phyloP scores from a whole-genome alignment of 768 basidiomycete species.

The Boletus sp. region DNA sequence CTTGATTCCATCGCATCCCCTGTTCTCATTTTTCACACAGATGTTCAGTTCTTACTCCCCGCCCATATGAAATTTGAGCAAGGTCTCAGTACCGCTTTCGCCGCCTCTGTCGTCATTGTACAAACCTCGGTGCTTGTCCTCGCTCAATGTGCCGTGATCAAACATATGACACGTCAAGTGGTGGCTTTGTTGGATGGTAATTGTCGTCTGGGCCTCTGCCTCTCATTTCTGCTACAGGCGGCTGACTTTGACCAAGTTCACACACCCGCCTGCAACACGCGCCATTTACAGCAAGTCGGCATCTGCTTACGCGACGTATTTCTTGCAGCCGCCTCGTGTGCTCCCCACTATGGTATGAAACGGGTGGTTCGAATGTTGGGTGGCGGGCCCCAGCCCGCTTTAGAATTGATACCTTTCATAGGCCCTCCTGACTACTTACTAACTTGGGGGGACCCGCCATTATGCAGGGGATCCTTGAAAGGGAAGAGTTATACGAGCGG shows the following conservation, averaged over 20 bases:
- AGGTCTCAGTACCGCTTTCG: not conserved
- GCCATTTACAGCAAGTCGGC: slow-evolving; percentile 22
- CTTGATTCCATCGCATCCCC: not conserved
- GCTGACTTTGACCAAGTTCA: not conserved
- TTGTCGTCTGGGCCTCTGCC: not conserved
- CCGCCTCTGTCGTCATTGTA: not conserved
- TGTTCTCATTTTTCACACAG: not conserved
- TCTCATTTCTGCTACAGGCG: not conserved
- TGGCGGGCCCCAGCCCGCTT: slow-evolving; percentile 9
- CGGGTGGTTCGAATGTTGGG: not conserved
- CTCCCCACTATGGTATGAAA: not conserved
- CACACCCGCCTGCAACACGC: not conserved
- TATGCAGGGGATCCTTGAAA: not conserved
- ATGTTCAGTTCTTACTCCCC: not conserved
- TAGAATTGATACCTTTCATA: not conserved
- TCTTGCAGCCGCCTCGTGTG: slow-evolving; percentile 2
- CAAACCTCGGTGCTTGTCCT: not conserved
- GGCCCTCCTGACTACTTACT: not conserved
- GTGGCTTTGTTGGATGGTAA: not conserved
- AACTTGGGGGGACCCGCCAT: not conserved
- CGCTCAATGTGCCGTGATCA: not conserved
- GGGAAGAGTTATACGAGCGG: slow-evolving; percentile 14
- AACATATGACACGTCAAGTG: not conserved
- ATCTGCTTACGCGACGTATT: not conserved
- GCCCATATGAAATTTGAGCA: not conserved